These are phyloP conservation scores for Trametes versicolor DNA, from an alignment of 1,284 basidiomycete species.

Conservation along the genomic window DNA sequence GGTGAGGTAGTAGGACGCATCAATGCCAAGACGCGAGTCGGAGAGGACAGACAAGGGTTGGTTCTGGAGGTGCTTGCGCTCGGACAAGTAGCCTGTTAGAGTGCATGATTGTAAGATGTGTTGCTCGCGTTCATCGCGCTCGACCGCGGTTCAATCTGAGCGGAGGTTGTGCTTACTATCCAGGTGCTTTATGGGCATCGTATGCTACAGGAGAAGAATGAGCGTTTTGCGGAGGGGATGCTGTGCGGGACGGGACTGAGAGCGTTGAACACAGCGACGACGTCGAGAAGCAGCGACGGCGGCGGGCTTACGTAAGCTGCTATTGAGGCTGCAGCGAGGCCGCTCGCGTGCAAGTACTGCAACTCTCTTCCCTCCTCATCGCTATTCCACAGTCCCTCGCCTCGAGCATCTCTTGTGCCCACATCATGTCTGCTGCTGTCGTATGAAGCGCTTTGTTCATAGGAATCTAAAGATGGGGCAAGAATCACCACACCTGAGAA, in stretches of 20 bases:
- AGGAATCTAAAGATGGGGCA: background rate
- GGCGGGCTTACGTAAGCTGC: slow-evolving; percentile 29
- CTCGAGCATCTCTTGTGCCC: slow-evolving; percentile 8
- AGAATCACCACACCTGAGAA: background rate
- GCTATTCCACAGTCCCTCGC: background rate
- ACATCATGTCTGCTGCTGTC: slow-evolving; percentile 2
- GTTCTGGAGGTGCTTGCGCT: slow-evolving; percentile 89
- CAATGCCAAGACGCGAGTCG: slow-evolving; percentile 96
- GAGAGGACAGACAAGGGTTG: slow-evolving; percentile 86
- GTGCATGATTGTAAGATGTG: slow-evolving; percentile 23
- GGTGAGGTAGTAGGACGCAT: slow-evolving; percentile 92
- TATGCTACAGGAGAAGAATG: slow-evolving; percentile 16
- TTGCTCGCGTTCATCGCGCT: slow-evolving; percentile 19
- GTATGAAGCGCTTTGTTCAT: background rate
- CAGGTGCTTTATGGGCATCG: slow-evolving; percentile 64
- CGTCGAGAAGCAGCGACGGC: slow-evolving; percentile 31
- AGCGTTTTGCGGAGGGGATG: slow-evolving; percentile 22
- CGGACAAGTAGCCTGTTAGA: slow-evolving; percentile 78
- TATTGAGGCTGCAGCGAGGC: slow-evolving; percentile 8
- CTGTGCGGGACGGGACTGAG: slow-evolving; percentile 10
- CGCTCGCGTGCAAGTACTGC: background rate
- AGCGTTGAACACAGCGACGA: slow-evolving; percentile 30
- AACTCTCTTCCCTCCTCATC: background rate
- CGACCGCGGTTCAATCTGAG: slow-evolving; percentile 1
- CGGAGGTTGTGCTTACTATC: slow-evolving; percentile 52